Base-by-base conservation (phyloP, 805 yeast species). In the Ogataea paraovalis region DNA sequence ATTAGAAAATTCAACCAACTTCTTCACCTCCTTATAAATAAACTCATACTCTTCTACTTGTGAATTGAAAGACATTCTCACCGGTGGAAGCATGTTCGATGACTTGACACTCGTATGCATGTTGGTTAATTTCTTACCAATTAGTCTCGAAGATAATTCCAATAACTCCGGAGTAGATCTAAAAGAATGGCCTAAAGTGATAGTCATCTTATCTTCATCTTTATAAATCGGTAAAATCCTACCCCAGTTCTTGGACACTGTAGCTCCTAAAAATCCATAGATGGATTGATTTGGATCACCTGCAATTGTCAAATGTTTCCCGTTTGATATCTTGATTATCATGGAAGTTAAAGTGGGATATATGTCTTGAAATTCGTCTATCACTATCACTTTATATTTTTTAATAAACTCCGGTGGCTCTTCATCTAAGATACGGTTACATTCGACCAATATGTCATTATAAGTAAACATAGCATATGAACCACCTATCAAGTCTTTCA, bases 311-410 rank as follows among this genome's bases (percentile, higher is more conserved):
- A 86, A 56, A 60, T 85, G 90, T 45, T 77, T 73, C 2, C 56
- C 54, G 7, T 48, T 49, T 0, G 72, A 52, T 2, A 78, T 64
- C 1, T 69, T 59, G 4, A 62, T 58, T 3, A 83, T 64, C 2
- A 85, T 59, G 18, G 71, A 70, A 22, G 78, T 56, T 19, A 84
- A 64, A 9, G 69, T 70, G 0, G 76, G 74, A 51, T 81, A 78
- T 59, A 85, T 71, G 62, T 86, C 92, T 59, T 86, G 92, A 57
- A 81, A 82, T 59, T 86, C 92, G 65, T 86, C 92, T 12, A 85
- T 80, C 1, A 86, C 62, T 0, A 83, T 70, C 2, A 72, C 67
- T 43, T 71, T 71, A 52, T 64, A 66, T 3, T 58, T 50, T 1
- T 49, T 34, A 7, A 56, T 32, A 16, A 58, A 52, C 10, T 49